A percentile compares a stretch with the other conserved stretches of the same genome.
Evolutionary conservation across 257 asterid species (phyloP).

Genomic region (Solanum chiquidenum): DNA sequence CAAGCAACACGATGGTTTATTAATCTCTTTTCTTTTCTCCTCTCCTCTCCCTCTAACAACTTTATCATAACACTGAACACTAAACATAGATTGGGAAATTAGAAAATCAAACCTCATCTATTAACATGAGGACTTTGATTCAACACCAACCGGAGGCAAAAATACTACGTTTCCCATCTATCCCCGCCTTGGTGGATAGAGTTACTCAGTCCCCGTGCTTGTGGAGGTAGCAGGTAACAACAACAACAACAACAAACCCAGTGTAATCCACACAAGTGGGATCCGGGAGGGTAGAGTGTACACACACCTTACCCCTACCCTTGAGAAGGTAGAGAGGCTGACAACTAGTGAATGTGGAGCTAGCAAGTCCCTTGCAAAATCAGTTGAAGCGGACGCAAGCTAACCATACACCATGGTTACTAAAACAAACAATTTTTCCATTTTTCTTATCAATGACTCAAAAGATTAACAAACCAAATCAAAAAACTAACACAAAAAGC

Average conservation of each 20-base stretch:
- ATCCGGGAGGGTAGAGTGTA: background rate
- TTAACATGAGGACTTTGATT: background rate
- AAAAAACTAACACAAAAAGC: background rate
- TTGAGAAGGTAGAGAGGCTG: background rate
- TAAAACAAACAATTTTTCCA: background rate
- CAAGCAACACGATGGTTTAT: background rate
- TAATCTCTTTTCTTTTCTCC: background rate
- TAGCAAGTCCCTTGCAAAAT: background rate
- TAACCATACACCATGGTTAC: background rate
- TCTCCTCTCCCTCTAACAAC: background rate
- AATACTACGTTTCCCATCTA: background rate
- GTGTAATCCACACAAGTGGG: background rate
- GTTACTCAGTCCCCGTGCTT: background rate
- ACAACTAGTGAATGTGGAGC: background rate
- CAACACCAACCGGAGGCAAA: background rate
- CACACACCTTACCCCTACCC: background rate
- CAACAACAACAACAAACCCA: background rate
- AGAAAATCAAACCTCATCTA: background rate
- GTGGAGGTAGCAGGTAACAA: background rate
- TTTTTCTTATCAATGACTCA: background rate
- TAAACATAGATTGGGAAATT: background rate
- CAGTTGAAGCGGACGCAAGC: background rate
- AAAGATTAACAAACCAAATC: background rate
- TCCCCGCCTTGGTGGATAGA: background rate
- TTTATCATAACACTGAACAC: background rate